phyloP scores from a whole-genome alignment of 177 flowering plant species.

The Vitis hybrid region DNA sequence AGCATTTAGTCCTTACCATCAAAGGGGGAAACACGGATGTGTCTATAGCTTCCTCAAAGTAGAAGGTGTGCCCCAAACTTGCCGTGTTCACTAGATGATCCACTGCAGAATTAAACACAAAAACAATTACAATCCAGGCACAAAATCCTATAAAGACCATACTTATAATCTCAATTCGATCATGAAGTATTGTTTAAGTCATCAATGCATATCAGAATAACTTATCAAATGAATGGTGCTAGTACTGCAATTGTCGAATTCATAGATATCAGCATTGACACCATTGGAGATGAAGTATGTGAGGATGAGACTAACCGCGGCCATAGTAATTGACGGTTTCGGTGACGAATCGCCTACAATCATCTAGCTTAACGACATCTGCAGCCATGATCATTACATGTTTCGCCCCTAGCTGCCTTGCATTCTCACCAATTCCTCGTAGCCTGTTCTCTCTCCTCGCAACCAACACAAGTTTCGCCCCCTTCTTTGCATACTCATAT shows the following conservation, averaged over 20 bases:
- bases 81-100: conserved; percentile 95
- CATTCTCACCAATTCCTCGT: conserved; percentile 62
- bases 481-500: conserved; percentile 84
- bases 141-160: too few species aligned
- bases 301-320: conserved; percentile 39
- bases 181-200: too few species aligned
- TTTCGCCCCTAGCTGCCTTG: conserved; percentile 65
- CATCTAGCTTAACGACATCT: conserved; percentile 93
- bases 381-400: conserved; percentile 78
- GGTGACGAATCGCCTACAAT: conserved; percentile 70
- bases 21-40: conserved; percentile 76
- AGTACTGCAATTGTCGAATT: too few species aligned
- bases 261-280: too few species aligned
- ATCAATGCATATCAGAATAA: too few species aligned
- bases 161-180: too few species aligned
- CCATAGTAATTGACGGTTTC: conserved; percentile 61
- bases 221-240: too few species aligned
- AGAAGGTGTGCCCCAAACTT: conserved; percentile 87
- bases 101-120: conserved; percentile 40
- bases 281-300: background rate
- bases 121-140: background rate
- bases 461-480: conserved; percentile 70
- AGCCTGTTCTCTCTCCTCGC: conserved; percentile 78
- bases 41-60: conserved; percentile 76
- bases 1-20: conserved; percentile 46